Evolutionary conservation across 768 basidiomycete species (phyloP).

Genomic region (Rhodosporidiobolus sp.): DNA sequence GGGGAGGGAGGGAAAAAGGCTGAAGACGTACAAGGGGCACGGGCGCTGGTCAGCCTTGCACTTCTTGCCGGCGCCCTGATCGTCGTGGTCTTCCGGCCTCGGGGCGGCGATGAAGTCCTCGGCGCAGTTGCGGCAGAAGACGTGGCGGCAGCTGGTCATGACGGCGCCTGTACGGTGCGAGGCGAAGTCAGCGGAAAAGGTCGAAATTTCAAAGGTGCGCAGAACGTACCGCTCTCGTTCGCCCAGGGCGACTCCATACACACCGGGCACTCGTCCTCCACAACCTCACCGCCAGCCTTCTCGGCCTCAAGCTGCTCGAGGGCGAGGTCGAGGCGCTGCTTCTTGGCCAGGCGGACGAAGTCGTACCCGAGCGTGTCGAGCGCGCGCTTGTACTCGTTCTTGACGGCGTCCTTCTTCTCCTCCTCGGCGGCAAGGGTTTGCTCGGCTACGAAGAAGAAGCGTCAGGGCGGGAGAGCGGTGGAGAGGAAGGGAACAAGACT

Average conservation of each 20-base stretch:
- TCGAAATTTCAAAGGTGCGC: no score
- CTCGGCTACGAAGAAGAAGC: constrained; percentile 1
- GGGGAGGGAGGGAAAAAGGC: not conserved
- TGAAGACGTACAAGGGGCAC: constrained; percentile 54
- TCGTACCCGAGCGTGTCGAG: constrained; percentile 5
- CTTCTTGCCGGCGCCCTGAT: constrained; percentile 31
- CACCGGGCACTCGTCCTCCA: constrained; percentile 60
- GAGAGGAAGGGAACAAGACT: constrained; percentile 32
- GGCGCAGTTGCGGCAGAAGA: constrained; percentile 62
- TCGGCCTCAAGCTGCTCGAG: constrained; percentile 57
- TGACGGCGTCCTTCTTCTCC: constrained; percentile 49
- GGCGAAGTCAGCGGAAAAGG: not conserved
- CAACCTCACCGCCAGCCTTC: constrained; percentile 56
- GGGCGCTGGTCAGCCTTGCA: constrained; percentile 55
- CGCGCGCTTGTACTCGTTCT: constrained; percentile 39
- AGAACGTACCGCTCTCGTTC: constrained; percentile 7
- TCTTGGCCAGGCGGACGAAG: constrained; percentile 24
- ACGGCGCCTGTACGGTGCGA: constrained; percentile 46
- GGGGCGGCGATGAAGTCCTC: constrained; percentile 33
- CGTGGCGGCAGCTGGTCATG: constrained; percentile 61
- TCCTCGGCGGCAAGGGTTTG: constrained; percentile 16
- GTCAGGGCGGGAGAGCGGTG: not conserved
- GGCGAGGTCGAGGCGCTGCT: constrained; percentile 40
- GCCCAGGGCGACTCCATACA: constrained; percentile 43
- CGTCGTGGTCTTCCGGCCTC: constrained; percentile 50